Evolutionary conservation across 2,329 filamentous ascomycete species (phyloP).

Genomic region (Tolypocladium tropicale): DNA sequence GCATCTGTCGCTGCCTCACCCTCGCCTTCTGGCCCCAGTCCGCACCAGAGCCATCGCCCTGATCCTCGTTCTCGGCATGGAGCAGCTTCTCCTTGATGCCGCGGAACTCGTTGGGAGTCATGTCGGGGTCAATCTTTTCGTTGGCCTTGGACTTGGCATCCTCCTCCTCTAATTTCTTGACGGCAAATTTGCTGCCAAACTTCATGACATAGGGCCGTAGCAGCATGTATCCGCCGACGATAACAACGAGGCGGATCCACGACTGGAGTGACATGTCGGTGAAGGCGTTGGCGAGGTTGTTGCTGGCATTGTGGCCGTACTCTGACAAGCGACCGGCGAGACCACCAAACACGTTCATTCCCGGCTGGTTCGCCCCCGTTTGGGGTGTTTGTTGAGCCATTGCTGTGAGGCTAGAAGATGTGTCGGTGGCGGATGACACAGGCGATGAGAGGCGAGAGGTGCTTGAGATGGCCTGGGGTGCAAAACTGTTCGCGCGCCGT

Average conservation of each 20-base stretch:
- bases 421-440: not conserved
- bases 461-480: not conserved
- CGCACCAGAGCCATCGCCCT: conserved; percentile 34
- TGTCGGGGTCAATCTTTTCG: conserved; percentile 25
- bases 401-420: not conserved
- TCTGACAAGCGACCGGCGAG: conserved; percentile 20
- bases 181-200: conserved; percentile 51
- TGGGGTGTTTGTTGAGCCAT: conserved; percentile 16
- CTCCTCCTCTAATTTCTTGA: conserved; percentile 53
- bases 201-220: conserved; percentile 66
- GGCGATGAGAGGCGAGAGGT: not conserved
- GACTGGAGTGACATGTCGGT: conserved; percentile 38
- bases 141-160: conserved; percentile 26
- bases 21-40: conserved; percentile 64
- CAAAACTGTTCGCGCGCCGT: not conserved
- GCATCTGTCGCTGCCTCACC: conserved; percentile 55
- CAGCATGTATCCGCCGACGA: conserved; percentile 64
- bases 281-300: conserved; percentile 40
- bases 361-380: conserved; percentile 12
- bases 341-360: conserved; percentile 23
- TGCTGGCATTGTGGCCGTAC: conserved; percentile 27
- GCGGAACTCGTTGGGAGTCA: conserved; percentile 56
- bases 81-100: conserved; percentile 43
- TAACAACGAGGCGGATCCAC: conserved; percentile 59
- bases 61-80: conserved; percentile 35